Evolutionary conservation across 306 rosid species (phyloP).

Genomic region (Vigna unguiculata): DNA sequence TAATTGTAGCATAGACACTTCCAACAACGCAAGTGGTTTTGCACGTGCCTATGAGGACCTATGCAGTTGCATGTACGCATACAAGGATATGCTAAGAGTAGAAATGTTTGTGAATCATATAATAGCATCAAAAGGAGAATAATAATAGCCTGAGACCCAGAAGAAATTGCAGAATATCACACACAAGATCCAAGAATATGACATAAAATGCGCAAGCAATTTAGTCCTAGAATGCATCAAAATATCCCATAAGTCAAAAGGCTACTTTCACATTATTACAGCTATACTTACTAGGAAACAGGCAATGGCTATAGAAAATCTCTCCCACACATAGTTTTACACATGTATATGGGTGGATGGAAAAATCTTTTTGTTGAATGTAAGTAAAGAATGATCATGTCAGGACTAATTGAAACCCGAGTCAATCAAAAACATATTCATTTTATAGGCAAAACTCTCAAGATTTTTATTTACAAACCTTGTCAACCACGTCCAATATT

Average conservation of each 20-base stretch:
- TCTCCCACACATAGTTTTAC: not conserved
- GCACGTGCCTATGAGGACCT: not conserved
- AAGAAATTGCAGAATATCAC: not conserved
- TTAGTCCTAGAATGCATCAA: not conserved
- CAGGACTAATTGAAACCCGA: not conserved
- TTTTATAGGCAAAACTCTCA: constrained; percentile 1
- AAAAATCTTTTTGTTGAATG: not conserved
- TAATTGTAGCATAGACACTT: not conserved
- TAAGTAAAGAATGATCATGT: not conserved
- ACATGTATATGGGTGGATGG: not conserved
- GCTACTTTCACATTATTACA: not conserved
- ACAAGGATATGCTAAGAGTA: not conserved
- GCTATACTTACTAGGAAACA: not conserved
- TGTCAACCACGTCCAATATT: constrained; percentile 72
- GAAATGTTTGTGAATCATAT: constrained; percentile 10
- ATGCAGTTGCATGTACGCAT: not conserved
- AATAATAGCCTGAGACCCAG: not conserved
- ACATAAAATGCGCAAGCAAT: not conserved
- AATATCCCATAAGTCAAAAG: constrained; percentile 25
- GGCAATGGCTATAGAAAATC: constrained; percentile 4
- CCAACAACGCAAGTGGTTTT: not conserved
- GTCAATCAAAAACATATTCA: too few species aligned
- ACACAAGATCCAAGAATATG: not conserved
- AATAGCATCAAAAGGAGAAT: constrained; percentile 1
- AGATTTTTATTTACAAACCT: constrained; percentile 56